phyloP scores from a whole-genome alignment of 345 rosid species.

The Dipteronia dyeriana region DNA sequence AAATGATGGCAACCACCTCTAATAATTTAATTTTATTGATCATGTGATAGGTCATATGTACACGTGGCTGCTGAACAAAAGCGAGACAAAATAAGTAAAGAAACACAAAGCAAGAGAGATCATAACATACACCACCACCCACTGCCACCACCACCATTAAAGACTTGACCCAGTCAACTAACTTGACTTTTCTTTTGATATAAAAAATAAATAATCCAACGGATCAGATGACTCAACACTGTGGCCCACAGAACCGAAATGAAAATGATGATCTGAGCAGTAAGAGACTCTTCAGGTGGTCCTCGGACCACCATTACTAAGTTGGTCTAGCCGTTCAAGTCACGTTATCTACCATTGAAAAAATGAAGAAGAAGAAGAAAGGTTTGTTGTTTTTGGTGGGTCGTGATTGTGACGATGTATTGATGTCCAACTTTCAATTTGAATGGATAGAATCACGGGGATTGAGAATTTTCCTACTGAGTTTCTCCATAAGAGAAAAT shows the following conservation, averaged over 20 bases:
- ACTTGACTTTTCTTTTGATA: not conserved
- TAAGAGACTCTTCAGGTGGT: conserved; percentile 5
- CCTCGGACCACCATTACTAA: not conserved
- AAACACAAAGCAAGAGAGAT: not conserved
- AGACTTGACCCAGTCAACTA: not conserved
- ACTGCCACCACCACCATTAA: not conserved
- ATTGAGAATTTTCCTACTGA: not conserved
- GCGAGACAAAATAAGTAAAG: conserved; percentile 16
- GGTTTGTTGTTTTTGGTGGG: too few relatives aligned
- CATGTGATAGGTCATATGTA: not conserved
- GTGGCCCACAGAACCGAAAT: not conserved
- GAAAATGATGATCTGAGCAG: not conserved
- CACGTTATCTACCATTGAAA: not conserved
- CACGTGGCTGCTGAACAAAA: conserved; percentile 24
- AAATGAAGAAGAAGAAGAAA: too few relatives aligned
- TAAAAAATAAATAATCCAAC: not conserved
- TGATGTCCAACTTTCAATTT: not conserved
- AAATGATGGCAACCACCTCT: too few relatives aligned
- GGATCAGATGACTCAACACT: too few relatives aligned
- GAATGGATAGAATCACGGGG: not conserved
- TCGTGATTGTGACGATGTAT: too few relatives aligned
- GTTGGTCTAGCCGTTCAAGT: not conserved
- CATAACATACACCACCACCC: not conserved
- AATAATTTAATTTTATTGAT: too few relatives aligned
- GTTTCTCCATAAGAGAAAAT: not conserved